Percentiles rank a stretch among this genome's conserved stretches.
Conservation (phyloP, 176 grass and related monocot genomes). For the Zoysia japonica region DNA sequence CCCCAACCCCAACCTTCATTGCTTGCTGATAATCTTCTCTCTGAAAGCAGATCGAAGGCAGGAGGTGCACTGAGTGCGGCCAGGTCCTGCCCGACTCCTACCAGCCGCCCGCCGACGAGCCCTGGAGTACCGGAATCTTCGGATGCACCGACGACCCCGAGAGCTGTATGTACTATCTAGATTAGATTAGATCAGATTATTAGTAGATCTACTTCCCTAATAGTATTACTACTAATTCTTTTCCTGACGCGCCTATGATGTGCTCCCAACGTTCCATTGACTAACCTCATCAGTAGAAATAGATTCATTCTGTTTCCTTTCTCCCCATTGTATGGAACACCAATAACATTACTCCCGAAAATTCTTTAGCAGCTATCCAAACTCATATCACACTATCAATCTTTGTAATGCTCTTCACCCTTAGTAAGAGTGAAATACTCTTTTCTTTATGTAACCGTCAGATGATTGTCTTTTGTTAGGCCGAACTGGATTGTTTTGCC, state of each 20-base stretch:
- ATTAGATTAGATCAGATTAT: background rate
- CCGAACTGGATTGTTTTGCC: constrained; percentile 85
- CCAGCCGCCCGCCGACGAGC: constrained; percentile 73
- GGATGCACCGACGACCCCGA: constrained; percentile 74
- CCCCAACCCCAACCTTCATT: too few relatives aligned
- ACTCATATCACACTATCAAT: background rate
- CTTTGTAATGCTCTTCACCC: background rate
- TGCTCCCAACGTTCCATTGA: too few relatives aligned
- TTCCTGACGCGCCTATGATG: too few relatives aligned
- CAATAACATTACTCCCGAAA: background rate
- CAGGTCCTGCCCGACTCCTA: constrained; percentile 82
- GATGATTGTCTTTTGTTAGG: constrained; percentile 40
- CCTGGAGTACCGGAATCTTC: constrained; percentile 84
- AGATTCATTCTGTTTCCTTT: too few relatives aligned
- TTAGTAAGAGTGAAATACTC: too few relatives aligned
- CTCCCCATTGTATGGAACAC: background rate
- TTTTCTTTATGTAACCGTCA: background rate
- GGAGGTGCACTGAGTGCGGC: constrained; percentile 72
- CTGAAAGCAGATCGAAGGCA: constrained; percentile 56
- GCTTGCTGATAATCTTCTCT: too few relatives aligned
- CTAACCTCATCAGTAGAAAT: too few relatives aligned
- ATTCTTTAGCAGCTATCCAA: background rate
- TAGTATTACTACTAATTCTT: too few relatives aligned
- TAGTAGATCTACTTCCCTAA: too few relatives aligned
- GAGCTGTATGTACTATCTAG: constrained; percentile 53